These are phyloP conservation scores for Takashimella koratensis DNA, from an alignment of 1,284 basidiomycete genomes.

Conservation along the genomic window DNA sequence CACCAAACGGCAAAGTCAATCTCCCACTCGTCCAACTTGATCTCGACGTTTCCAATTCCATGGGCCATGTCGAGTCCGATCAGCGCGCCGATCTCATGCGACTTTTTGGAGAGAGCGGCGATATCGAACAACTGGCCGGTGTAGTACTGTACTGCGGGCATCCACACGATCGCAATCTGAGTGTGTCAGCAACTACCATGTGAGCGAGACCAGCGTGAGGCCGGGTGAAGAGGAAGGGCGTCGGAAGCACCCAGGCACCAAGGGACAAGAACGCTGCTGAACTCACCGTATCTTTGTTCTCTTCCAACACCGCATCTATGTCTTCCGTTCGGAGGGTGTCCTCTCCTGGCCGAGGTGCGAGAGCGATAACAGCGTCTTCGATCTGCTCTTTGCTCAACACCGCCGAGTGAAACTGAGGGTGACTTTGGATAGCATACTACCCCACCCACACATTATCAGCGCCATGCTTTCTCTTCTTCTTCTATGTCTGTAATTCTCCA, in stretches of 20 bases:
- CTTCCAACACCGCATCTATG: slow-evolving; percentile 71
- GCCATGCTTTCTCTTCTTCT: no score
- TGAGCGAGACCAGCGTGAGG: no score
- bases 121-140: slow-evolving; percentile 96
- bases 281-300: slow-evolving; percentile 58
- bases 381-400: slow-evolving; percentile 62
- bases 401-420: slow-evolving; percentile 68
- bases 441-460: no score
- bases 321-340: slow-evolving; percentile 85
- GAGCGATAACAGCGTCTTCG: slow-evolving; percentile 64
- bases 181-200: neutral
- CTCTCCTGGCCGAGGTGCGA: slow-evolving; percentile 77
- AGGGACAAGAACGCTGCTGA: no score
- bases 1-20: slow-evolving; percentile 98
- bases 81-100: slow-evolving; percentile 75
- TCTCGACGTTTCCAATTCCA: slow-evolving; percentile 86
- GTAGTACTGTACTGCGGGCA: slow-evolving; percentile 92
- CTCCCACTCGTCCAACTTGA: slow-evolving; percentile 86
- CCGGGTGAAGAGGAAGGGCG: no score
- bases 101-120: slow-evolving; percentile 71
- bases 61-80: slow-evolving; percentile 97
- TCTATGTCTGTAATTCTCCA: no score
- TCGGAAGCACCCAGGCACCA: no score
- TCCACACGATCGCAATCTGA: slow-evolving; percentile 80
- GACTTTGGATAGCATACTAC: slow-evolving; percentile 94